Conservation (phyloP, 345 rosid species). For the Trapa bicornis region DNA sequence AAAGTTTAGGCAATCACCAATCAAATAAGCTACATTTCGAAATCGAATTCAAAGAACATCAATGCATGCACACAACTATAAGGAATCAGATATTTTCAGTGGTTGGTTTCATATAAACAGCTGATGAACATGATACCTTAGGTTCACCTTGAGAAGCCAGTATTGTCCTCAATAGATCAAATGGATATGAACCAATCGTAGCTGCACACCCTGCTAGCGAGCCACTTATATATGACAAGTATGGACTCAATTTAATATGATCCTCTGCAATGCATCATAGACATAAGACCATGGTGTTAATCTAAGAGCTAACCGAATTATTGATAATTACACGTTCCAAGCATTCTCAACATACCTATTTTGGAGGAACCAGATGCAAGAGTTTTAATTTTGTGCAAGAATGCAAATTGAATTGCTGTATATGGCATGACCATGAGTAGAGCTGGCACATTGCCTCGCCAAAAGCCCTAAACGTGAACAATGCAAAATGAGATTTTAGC, state of each 20-base stretch:
- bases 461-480: slow-evolving; percentile 58
- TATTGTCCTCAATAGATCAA: slow-evolving; percentile 85
- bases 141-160: slow-evolving; percentile 98
- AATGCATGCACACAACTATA: not conserved
- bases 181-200: slow-evolving; percentile 96
- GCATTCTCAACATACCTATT: slow-evolving; percentile 34
- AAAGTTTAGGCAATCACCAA: slow-evolving; percentile 2
- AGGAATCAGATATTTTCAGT: not conserved
- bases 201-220: slow-evolving; percentile 94
- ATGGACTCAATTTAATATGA: slow-evolving; percentile 74
- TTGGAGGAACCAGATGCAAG: slow-evolving; percentile 78
- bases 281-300: slow-evolving; percentile 1
- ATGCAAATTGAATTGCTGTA: slow-evolving; percentile 83
- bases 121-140: slow-evolving; percentile 37
- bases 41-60: not conserved
- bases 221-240: slow-evolving; percentile 71
- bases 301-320: not conserved
- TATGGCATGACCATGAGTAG: slow-evolving; percentile 98
- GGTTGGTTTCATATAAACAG: not conserved
- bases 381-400: slow-evolving; percentile 67
- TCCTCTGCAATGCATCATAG: slow-evolving; percentile 72
- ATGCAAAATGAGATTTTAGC: slow-evolving; percentile 4
- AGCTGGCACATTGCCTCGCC: slow-evolving; percentile 99
- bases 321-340: not conserved
- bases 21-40: not conserved